Percentiles rank a stretch among this genome's conserved stretches.
Evolutionary conservation across 257 asterid species (phyloP).

Genomic region (Voacanga thouarsii): DNA sequence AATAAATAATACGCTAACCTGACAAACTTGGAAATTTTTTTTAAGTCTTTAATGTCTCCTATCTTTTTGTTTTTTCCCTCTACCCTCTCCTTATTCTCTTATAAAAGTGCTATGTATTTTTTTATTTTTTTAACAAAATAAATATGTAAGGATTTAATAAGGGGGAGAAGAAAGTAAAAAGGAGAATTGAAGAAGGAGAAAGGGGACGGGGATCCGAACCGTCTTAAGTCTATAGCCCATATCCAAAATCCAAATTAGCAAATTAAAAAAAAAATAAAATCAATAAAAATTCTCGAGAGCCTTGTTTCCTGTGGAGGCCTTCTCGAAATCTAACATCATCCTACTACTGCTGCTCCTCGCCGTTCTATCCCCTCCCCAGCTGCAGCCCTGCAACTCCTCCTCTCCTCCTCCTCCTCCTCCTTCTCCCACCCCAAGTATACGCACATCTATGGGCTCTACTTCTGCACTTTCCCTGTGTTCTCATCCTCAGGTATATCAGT

Average conservation of each 20-base stretch:
- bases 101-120: no score
- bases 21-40: no score
- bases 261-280: background rate
- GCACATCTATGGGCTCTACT: slow-evolving; percentile 47
- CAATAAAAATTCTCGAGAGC: background rate
- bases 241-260: background rate
- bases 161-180: no score
- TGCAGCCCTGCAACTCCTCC: slow-evolving; percentile 10
- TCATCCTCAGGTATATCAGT: slow-evolving; percentile 45
- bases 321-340: background rate
- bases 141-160: no score
- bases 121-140: no score
- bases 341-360: background rate
- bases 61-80: no score
- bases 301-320: background rate
- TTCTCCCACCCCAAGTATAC: background rate
- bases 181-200: no score
- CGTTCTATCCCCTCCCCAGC: background rate
- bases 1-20: no score
- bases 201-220: no score
- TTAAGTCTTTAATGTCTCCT: no score
- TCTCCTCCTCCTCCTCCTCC: background rate
- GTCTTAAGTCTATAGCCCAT: background rate
- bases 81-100: no score
- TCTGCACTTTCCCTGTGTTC: slow-evolving; percentile 49